A percentile compares a stretch with the other conserved stretches of the same genome.
These are phyloP conservation scores for Candida buenavistaensis DNA, from an alignment of 1,139 yeast species.

Conservation along the genomic window DNA sequence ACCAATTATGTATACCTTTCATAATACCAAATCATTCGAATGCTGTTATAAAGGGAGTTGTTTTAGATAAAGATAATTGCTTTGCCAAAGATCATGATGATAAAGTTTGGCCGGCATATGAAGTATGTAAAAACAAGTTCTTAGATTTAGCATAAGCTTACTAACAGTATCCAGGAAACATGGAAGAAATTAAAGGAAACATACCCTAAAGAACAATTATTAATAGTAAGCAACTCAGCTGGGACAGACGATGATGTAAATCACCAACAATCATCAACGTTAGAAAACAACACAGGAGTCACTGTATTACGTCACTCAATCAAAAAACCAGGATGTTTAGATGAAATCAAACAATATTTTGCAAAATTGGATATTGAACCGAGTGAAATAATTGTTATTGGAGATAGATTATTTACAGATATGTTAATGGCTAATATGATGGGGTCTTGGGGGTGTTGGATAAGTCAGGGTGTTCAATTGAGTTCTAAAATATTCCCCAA, in stretches of 20 bases:
- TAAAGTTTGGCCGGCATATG: conserved; percentile 76
- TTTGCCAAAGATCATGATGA: conserved; percentile 84
- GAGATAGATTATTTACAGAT: conserved; percentile 90
- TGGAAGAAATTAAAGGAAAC: conserved; percentile 56
- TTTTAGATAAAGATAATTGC: conserved; percentile 93
- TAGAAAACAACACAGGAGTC: conserved; percentile 73
- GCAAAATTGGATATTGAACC: conserved; percentile 49
- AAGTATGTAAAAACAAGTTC: conserved; percentile 21
- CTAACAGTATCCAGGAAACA: conserved; percentile 26
- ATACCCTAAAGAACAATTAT: conserved; percentile 66
- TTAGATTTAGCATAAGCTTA: neutral
- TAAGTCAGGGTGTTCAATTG: conserved; percentile 69
- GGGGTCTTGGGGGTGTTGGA: conserved; percentile 88
- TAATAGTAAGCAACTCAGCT: conserved; percentile 91
- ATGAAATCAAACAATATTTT: conserved; percentile 67
- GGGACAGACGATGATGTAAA: conserved; percentile 78
- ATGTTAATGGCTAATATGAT: conserved; percentile 90
- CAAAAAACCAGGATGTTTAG: conserved; percentile 88
- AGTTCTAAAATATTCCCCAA: conserved; percentile 51
- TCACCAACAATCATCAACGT: conserved; percentile 58
- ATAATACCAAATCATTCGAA: conserved; percentile 28
- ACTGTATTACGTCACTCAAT: conserved; percentile 74
- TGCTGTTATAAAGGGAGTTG: conserved; percentile 65
- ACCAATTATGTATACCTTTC: conserved; percentile 52
- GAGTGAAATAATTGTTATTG: conserved; percentile 76